Percentiles rank a stretch among this genome's conserved stretches.
Conservation (phyloP, 306 rosid genomes). For the Urtica urens region DNA sequence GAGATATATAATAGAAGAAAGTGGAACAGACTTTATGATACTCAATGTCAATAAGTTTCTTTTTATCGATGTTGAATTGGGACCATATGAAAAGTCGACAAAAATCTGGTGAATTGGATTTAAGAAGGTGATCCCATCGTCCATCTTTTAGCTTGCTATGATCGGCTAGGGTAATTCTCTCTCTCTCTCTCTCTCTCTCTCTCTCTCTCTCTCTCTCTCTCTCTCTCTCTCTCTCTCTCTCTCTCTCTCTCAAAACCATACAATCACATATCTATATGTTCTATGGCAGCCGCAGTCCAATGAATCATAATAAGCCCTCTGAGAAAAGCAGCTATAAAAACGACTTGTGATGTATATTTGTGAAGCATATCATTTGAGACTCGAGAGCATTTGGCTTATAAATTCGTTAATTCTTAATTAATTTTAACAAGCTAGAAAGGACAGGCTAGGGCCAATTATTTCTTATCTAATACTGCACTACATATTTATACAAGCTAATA, state of each 20-base stretch:
- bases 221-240: neutral
- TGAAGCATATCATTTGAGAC: too few relatives aligned
- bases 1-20: neutral
- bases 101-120: neutral
- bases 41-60: neutral
- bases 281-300: too few relatives aligned
- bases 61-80: neutral
- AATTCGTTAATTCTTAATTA: too few relatives aligned
- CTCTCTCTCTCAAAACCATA: neutral
- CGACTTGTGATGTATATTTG: too few relatives aligned
- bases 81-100: constrained; percentile 2
- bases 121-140: constrained; percentile 8
- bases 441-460: too few relatives aligned
- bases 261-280: too few relatives aligned
- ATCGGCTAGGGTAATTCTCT: neutral
- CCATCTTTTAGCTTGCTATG: constrained; percentile 2
- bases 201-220: neutral
- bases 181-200: neutral
- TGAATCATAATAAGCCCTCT: too few relatives aligned
- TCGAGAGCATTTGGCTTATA: too few relatives aligned
- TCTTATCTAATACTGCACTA: too few relatives aligned
- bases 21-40: neutral
- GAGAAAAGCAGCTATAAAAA: too few relatives aligned
- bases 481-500: too few relatives aligned
- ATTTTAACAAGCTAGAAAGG: too few relatives aligned